These are phyloP conservation scores for Amanita molliuscula DNA, from an alignment of 768 basidiomycete genomes.

Conservation along the genomic window DNA sequence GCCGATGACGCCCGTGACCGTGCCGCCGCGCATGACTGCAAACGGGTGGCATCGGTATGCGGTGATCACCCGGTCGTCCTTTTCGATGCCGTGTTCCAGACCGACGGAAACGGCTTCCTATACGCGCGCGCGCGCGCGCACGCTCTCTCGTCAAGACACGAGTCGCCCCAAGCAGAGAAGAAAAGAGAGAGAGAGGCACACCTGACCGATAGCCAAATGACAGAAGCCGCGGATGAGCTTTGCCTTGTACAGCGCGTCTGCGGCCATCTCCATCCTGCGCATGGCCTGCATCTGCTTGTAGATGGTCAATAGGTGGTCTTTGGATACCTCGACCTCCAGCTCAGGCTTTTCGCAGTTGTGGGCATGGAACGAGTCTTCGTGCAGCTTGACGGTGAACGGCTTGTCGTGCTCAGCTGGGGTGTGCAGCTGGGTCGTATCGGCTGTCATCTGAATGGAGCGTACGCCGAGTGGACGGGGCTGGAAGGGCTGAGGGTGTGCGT, in stretches of 20 bases:
- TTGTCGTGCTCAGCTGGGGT: slow-evolving; percentile 38
- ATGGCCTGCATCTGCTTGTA: slow-evolving; percentile 89
- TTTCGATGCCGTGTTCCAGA: slow-evolving; percentile 75
- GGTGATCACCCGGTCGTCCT: slow-evolving; percentile 88
- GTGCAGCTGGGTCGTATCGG: slow-evolving; percentile 64
- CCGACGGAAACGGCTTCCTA: slow-evolving; percentile 98
- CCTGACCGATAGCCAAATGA: slow-evolving; percentile 97
- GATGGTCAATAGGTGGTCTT: slow-evolving; percentile 76
- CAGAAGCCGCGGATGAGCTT: slow-evolving; percentile 98
- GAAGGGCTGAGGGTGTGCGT: neutral
- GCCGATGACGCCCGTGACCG: slow-evolving; percentile 80
- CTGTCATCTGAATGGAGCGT: slow-evolving; percentile 68
- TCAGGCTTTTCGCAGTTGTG: slow-evolving; percentile 72
- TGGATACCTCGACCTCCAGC: slow-evolving; percentile 77
- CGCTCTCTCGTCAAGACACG: no score
- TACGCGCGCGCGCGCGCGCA: no score
- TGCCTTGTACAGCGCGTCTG: slow-evolving; percentile 93
- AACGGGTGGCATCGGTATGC: slow-evolving; percentile 98
- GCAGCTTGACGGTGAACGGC: slow-evolving; percentile 80
- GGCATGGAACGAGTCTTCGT: slow-evolving; percentile 81
- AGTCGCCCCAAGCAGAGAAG: neutral
- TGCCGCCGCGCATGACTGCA: slow-evolving; percentile 89
- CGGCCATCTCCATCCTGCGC: slow-evolving; percentile 96
- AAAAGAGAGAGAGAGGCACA: slow-evolving; percentile 14
- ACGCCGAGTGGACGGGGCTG: slow-evolving; percentile 14